Evolutionary conservation across 106 monocot species (phyloP).

Genomic region (Phalaenopsis equestris): DNA sequence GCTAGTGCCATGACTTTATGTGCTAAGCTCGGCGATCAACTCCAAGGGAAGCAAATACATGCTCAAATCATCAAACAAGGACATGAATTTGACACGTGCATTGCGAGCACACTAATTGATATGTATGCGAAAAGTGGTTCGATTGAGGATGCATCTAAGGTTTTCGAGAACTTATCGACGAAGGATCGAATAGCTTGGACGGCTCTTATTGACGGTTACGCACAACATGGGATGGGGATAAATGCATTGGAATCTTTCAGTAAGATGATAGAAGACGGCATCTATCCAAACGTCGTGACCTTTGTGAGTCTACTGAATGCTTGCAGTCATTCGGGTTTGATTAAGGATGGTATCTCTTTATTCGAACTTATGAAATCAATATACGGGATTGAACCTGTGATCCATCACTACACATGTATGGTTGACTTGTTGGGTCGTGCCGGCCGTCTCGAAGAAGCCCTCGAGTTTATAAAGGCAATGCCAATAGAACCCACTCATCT

Average conservation of each 20-base stretch:
- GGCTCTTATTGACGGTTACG: constrained; percentile 66
- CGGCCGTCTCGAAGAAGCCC: constrained; percentile 43
- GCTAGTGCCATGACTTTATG: constrained; percentile 6
- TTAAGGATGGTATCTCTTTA: constrained; percentile 38
- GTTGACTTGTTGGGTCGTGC: constrained; percentile 80
- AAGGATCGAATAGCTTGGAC: constrained; percentile 35
- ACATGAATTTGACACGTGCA: background rate
- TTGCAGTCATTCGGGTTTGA: constrained; percentile 69
- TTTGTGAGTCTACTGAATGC: constrained; percentile 66
- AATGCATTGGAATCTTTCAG: constrained; percentile 45
- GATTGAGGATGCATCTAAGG: background rate
- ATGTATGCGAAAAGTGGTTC: constrained; percentile 2
- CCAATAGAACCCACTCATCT: constrained; percentile 46
- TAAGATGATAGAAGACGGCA: constrained; percentile 28
- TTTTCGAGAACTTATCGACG: background rate
- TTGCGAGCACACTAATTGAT: background rate
- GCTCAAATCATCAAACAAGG: background rate
- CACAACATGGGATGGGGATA: constrained; percentile 52
- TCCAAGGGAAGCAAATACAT: background rate
- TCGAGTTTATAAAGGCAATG: constrained; percentile 59
- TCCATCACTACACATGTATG: constrained; percentile 69
- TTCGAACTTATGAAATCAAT: constrained; percentile 40
- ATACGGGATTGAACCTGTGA: constrained; percentile 24
- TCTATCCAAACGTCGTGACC: constrained; percentile 39
- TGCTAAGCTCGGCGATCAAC: constrained; percentile 1